Percentiles rank a stretch among this genome's conserved stretches.
phyloP scores from a whole-genome alignment of 2,329 filamentous ascomycete genomes.

The Fusarium tuaranense region DNA sequence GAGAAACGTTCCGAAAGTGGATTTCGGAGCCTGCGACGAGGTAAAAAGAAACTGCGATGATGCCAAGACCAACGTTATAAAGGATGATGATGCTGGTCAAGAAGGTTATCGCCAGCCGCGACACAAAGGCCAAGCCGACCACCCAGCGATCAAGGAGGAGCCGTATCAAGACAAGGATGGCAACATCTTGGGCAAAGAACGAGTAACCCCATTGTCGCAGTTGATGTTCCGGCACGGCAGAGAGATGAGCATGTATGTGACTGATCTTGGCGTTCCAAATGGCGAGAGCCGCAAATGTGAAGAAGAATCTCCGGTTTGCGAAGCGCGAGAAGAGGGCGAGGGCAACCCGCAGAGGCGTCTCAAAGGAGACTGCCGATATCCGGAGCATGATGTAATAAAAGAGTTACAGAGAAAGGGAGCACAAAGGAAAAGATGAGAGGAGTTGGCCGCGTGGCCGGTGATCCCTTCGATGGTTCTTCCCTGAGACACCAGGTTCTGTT shows the following conservation, averaged over 20 bases:
- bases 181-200: constrained; percentile 51
- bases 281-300: constrained; percentile 47
- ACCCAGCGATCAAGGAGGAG: constrained; percentile 46
- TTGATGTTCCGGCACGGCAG: constrained; percentile 37
- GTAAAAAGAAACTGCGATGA: constrained; percentile 47
- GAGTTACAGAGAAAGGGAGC: background rate
- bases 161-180: constrained; percentile 47
- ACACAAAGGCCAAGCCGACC: constrained; percentile 13
- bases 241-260: constrained; percentile 48
- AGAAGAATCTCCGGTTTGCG: constrained; percentile 47
- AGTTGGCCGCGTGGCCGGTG: background rate
- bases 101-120: constrained; percentile 20
- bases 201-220: constrained; percentile 41
- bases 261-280: constrained; percentile 47
- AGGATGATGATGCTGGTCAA: constrained; percentile 26
- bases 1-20: constrained; percentile 50
- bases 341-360: constrained; percentile 1
- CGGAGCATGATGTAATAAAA: constrained; percentile 17
- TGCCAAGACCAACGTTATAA: constrained; percentile 19
- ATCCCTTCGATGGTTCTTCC: background rate
- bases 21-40: constrained; percentile 48
- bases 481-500: background rate
- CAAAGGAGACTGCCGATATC: background rate
- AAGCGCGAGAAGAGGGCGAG: constrained; percentile 34
- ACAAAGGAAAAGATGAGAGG: constrained; percentile 64